Evolutionary conservation across 2,329 filamentous ascomycete genomes (phyloP), one percentile per base, ranked within the genome.

Genomic region (Exophiala spinifera): DNA sequence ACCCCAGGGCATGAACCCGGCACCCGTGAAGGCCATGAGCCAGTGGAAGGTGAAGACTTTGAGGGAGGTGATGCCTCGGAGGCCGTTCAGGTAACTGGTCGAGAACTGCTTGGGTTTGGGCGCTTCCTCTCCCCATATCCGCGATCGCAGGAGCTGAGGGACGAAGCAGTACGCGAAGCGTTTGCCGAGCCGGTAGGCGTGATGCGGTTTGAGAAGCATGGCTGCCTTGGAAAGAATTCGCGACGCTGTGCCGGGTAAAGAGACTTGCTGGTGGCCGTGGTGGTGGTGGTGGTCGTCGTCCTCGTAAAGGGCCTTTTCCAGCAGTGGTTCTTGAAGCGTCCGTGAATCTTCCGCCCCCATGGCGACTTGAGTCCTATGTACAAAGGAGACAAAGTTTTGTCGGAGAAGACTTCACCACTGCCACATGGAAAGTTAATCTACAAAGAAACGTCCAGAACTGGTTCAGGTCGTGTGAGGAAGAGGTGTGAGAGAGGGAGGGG

Each of bases 41-140:
- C 60, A 74, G 56, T 76, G 73, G 57, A 75, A 75, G 47, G 75
- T 75, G 63, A 75, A 75, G 49, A 76, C 73, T 28, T 75, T 70
- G 39, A 75, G 61, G 54, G 72, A 73, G 21, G 73, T 72, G 69
- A 73, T 73, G 51, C 73, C 73, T 54, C 73, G 68, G 40, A 76
- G 56, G 3, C 73, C 73, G 51, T 75, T 64, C 23, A 64, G 57
- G 28, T 63, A 64, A 34, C 59, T 61, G 34, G 62, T 64, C 2
- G 60, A 42, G 47, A 62, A 64, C 15, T 55, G 47, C 40, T 63
- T 63, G 10, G 56, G 19, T 33, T 55, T 59, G 11, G 62, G 46
- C 17, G 60, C 52, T 8, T 45, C 40, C 13, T 64, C 62, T 28
- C 63, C 47, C 51, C 55, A 64, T 31, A 63, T 33, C 2, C 50